Evolutionary conservation across 2,329 filamentous ascomycete genomes (phyloP), one percentile per base, ranked within the genome.

Genomic region (Sphaerulina populicola): DNA sequence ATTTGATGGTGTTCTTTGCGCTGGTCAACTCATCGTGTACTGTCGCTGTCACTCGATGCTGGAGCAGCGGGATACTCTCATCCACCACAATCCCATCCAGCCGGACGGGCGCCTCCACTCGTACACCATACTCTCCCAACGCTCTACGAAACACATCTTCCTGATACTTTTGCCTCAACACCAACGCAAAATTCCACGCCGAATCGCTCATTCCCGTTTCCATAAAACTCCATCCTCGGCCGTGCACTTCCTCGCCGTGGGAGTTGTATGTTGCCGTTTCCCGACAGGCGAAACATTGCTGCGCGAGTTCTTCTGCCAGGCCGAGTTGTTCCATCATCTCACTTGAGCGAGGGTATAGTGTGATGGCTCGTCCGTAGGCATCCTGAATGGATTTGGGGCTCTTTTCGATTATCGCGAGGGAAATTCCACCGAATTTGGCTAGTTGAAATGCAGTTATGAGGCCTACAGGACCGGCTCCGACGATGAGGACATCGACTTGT

Each of bases 121-220:
- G 53, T 0, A 69, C 66, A 10, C 55, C 53, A 21, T 44, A 29
- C 30, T 47, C 43, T n/a, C 15, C 69, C 69, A 39, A 70, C 57
- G 69, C 65, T n/a, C 64, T 62, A 38, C 76, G 69, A 46, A 79
- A 74, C 38, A 79, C 73, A 10, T 74, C 72, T 57, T 80, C 77
- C 8, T 77, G 73, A 59, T 77, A 78, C 60, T 75, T 78, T 63
- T 81, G 77, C 14, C 77, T 68, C 50, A 80, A 58, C 0, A 78
- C 76, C 11, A 78, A 66, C 0, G 74, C 71, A 59, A 78, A 80
- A 53, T 76, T 71, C 66, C 72, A 79, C 18, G 66, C 65, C 1
- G 76, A 76, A 51, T 77, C 54, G 3, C 38, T 43, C 51, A 57
- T 54, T 27, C 40, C 37, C n/a, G 41, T 46, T 38, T 53, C 49